phyloP scores from a whole-genome alignment of 129 eudicot genomes.

The Solidago caesia region DNA sequence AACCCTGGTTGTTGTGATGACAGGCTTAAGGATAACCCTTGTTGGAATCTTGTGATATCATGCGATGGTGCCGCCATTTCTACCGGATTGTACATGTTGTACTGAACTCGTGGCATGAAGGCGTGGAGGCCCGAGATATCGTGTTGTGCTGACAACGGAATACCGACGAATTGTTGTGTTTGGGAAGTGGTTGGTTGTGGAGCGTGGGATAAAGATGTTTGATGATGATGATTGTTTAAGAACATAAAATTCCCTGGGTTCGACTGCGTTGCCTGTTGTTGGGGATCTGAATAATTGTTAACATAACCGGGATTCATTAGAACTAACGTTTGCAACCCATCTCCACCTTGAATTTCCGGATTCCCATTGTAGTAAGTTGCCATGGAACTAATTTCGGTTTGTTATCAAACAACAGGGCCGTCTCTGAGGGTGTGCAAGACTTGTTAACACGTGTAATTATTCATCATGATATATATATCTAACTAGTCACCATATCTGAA shows the following conservation, averaged over 20 bases:
- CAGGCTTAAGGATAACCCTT: slow-evolving; percentile 71
- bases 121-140: slow-evolving; percentile 53
- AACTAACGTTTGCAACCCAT: slow-evolving; percentile 69
- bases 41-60: slow-evolving; percentile 62
- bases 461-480: slow-evolving; percentile 28
- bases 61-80: slow-evolving; percentile 41
- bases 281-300: slow-evolving; percentile 47
- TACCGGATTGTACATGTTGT: slow-evolving; percentile 55
- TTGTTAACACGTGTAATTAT: background rate
- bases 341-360: slow-evolving; percentile 67
- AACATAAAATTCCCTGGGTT: slow-evolving; percentile 49
- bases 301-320: slow-evolving; percentile 74
- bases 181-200: slow-evolving; percentile 45
- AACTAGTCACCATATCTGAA: slow-evolving; percentile 12
- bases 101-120: slow-evolving; percentile 58
- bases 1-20: slow-evolving; percentile 49
- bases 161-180: slow-evolving; percentile 70
- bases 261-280: slow-evolving; percentile 35
- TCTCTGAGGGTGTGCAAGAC: slow-evolving; percentile 36
- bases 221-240: slow-evolving; percentile 41
- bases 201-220: slow-evolving; percentile 41
- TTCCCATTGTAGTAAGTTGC: slow-evolving; percentile 64
- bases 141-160: slow-evolving; percentile 58
- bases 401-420: background rate
- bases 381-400: slow-evolving; percentile 33